Conservation (phyloP, 257 asterid species). For the Cruciata laevipes region DNA sequence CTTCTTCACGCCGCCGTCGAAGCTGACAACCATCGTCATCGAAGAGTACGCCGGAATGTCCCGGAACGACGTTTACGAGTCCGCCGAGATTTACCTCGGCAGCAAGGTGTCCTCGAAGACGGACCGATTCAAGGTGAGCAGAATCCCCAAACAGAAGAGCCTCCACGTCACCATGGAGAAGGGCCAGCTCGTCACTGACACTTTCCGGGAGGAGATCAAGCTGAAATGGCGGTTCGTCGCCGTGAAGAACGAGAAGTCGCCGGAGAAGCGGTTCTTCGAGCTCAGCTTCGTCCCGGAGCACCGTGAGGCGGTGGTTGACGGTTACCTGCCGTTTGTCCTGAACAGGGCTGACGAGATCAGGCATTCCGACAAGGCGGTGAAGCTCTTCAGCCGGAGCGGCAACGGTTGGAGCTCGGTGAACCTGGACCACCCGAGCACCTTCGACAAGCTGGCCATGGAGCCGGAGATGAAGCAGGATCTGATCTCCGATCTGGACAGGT, state of each 20-base stretch:
- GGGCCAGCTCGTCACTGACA: constrained; percentile 37
- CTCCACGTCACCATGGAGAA: constrained; percentile 51
- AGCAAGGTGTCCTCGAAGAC: constrained; percentile 46
- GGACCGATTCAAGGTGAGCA: constrained; percentile 44
- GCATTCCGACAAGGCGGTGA: constrained; percentile 41
- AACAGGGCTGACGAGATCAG: constrained; percentile 45
- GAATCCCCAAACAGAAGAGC: constrained; percentile 40
- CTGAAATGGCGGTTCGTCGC: constrained; percentile 53
- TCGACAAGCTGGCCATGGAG: constrained; percentile 71
- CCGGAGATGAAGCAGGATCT: constrained; percentile 40
- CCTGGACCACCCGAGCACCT: constrained; percentile 68
- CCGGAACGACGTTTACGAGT: constrained; percentile 58
- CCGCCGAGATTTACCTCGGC: constrained; percentile 62
- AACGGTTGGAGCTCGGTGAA: constrained; percentile 51
- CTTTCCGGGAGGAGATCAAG: constrained; percentile 15
- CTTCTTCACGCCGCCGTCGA: constrained; percentile 23
- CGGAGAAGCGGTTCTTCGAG: constrained; percentile 58
- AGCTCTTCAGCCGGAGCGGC: constrained; percentile 43
- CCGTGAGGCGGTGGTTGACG: constrained; percentile 33
- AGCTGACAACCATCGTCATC: constrained; percentile 44
- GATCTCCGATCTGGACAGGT: constrained; percentile 65
- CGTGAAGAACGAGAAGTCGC: constrained; percentile 19
- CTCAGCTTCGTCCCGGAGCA: constrained; percentile 40
- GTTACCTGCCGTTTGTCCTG: constrained; percentile 49
- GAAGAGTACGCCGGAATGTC: constrained; percentile 46